These are phyloP conservation scores for Verbascum thapsus DNA, from an alignment of 257 asterid genomes.

Conservation along the genomic window DNA sequence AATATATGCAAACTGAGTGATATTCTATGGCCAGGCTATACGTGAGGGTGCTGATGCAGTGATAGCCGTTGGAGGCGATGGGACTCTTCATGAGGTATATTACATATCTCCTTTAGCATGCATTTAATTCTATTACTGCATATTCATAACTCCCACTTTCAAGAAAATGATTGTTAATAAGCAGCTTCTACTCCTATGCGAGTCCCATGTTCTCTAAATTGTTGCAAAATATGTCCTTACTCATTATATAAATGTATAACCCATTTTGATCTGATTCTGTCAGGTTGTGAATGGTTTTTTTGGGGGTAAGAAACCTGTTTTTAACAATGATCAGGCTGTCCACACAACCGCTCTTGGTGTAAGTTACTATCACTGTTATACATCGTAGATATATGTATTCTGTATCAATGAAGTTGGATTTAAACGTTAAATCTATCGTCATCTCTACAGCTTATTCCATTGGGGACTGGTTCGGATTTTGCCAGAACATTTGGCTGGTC, in stretches of 20 bases:
- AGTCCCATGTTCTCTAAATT: neutral
- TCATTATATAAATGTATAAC: neutral
- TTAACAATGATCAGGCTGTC: slow-evolving; percentile 47
- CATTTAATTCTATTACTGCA: slow-evolving; percentile 2
- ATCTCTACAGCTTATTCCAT: slow-evolving; percentile 76
- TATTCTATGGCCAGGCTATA: slow-evolving; percentile 64
- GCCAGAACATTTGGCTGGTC: slow-evolving; percentile 91
- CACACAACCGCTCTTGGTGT: slow-evolving; percentile 83
- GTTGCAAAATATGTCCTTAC: slow-evolving; percentile 7
- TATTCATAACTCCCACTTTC: slow-evolving; percentile 10
- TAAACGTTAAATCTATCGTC: slow-evolving; percentile 27
- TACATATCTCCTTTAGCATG: slow-evolving; percentile 12
- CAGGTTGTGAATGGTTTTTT: slow-evolving; percentile 94
- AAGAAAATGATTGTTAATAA: neutral
- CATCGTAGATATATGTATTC: slow-evolving; percentile 6
- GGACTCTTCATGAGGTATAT: slow-evolving; percentile 90
- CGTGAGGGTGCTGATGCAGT: slow-evolving; percentile 95
- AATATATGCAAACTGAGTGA: slow-evolving; percentile 28
- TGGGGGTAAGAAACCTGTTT: slow-evolving; percentile 73
- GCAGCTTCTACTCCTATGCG: slow-evolving; percentile 13
- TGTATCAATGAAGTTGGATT: slow-evolving; percentile 26
- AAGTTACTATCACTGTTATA: slow-evolving; percentile 39
- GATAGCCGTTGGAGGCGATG: slow-evolving; percentile 95
- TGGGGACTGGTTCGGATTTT: slow-evolving; percentile 96
- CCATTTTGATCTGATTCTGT: slow-evolving; percentile 26